Evolutionary conservation across 1,284 basidiomycete species (phyloP).

Genomic region (Mrakiaceae sp.): DNA sequence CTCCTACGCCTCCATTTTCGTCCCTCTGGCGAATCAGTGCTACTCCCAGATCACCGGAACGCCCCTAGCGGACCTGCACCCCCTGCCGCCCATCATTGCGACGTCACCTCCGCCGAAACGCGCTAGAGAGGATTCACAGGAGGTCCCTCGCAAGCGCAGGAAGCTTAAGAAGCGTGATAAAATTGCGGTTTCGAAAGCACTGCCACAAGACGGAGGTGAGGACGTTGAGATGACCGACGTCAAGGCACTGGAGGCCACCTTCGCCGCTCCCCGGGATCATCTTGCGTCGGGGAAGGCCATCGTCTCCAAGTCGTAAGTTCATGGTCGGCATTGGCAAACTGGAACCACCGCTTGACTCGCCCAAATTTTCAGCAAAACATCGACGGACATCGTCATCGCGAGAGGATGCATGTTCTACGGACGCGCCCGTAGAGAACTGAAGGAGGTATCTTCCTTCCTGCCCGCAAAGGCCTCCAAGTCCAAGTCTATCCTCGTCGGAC

Average conservation of each 20-base stretch:
- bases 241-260: background rate
- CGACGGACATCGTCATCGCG: constrained; percentile 1
- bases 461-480: no score
- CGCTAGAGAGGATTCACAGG: no score
- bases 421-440: background rate
- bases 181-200: no score
- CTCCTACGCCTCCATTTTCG: constrained; percentile 56
- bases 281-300: no score
- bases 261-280: no score
- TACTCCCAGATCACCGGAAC: constrained; percentile 65
- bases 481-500: constrained; percentile 11
- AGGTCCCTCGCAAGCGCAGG: no score
- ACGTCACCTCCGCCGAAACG: background rate
- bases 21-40: constrained; percentile 63
- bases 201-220: background rate
- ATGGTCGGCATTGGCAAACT: no score
- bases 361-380: background rate
- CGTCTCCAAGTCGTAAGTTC: no score
- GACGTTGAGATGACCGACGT: constrained; percentile 3
- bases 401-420: constrained; percentile 9
- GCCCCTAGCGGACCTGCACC: constrained; percentile 43
- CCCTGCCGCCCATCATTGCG: constrained; percentile 11
- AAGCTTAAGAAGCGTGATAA: no score
- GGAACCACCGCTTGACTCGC: no score
- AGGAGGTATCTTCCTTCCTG: no score